Evolutionary conservation across 2,329 filamentous ascomycete species (phyloP).

Genomic region (Fusarium drepaniforme): DNA sequence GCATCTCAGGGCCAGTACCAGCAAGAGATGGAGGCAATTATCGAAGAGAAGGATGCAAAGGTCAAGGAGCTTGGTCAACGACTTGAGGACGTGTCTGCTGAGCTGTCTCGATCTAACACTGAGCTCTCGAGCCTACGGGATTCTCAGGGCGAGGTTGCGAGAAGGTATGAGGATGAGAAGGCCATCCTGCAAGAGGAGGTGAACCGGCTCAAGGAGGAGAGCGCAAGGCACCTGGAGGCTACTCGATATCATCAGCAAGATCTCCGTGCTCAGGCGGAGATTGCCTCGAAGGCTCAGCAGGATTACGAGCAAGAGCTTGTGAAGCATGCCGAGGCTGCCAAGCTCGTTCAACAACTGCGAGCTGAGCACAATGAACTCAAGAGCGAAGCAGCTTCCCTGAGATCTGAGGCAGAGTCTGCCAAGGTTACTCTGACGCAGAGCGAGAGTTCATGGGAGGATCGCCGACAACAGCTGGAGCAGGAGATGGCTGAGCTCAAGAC

Average conservation of each 20-base stretch:
- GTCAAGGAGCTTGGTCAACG: constrained; percentile 87
- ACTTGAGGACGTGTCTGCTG: constrained; percentile 84
- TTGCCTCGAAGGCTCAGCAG: constrained; percentile 91
- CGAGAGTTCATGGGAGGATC: constrained; percentile 89
- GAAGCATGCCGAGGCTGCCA: constrained; percentile 96
- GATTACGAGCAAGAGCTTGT: constrained; percentile 95
- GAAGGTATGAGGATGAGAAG: constrained; percentile 85
- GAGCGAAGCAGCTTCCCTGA: constrained; percentile 79
- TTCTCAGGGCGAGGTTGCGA: constrained; percentile 80
- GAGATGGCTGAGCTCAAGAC: constrained; percentile 84
- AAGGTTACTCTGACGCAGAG: constrained; percentile 83
- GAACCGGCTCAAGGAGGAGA: constrained; percentile 83
- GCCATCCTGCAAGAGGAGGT: constrained; percentile 82
- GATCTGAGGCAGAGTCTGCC: constrained; percentile 86
- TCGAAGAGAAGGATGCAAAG: constrained; percentile 82
- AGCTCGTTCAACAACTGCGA: constrained; percentile 82
- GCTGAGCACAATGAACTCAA: constrained; percentile 85
- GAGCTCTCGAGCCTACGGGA: constrained; percentile 86
- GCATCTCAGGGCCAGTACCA: constrained; percentile 87
- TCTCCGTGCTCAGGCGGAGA: constrained; percentile 91
- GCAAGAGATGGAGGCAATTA: constrained; percentile 83
- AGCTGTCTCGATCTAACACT: constrained; percentile 83
- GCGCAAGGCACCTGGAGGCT: constrained; percentile 82
- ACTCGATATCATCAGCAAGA: constrained; percentile 91
- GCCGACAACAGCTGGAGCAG: constrained; percentile 82